Evolutionary conservation across 768 basidiomycete genomes (phyloP).

Genomic region (Boletus bicolor): DNA sequence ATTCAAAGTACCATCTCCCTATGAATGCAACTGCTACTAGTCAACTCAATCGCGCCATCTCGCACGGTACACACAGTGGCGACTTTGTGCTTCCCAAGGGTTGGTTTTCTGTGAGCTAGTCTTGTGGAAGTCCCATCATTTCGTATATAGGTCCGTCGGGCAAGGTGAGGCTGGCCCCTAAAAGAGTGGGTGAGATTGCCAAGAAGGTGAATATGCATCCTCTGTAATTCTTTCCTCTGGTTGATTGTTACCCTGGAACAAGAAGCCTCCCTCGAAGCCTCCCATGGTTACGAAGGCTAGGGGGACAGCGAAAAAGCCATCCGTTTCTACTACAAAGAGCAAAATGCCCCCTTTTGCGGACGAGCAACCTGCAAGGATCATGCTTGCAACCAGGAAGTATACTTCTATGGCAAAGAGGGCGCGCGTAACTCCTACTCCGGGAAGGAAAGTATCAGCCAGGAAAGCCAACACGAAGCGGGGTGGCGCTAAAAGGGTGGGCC

Average conservation of each 20-base stretch:
- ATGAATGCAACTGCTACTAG: conserved; percentile 42
- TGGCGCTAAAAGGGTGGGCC: conserved; percentile 10
- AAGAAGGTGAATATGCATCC: conserved; percentile 11
- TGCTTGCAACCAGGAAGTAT: conserved; percentile 17
- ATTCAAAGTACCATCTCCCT: conserved; percentile 51
- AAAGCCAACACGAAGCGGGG: conserved; percentile 1
- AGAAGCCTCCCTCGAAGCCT: conserved; percentile 7
- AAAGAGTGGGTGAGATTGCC: conserved; percentile 1
- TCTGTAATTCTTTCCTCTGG: not conserved
- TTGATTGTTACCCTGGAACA: conserved; percentile 7
- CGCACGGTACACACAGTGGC: conserved; percentile 47
- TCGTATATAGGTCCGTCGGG: conserved; percentile 23
- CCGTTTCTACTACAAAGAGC: not conserved
- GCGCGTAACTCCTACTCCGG: conserved; percentile 5
- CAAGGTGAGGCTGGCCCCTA: conserved; percentile 26
- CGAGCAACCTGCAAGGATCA: conserved; percentile 2
- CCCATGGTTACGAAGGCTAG: not conserved
- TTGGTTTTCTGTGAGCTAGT: not conserved
- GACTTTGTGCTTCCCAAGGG: conserved; percentile 58
- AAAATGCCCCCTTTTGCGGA: not conserved
- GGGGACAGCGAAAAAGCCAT: not conserved
- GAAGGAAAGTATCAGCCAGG: conserved; percentile 7
- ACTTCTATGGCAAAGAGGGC: conserved; percentile 27
- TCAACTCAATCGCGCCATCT: conserved; percentile 55
- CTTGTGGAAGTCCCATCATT: not conserved